Conservation (phyloP, 352 stramenopile genomes). For the Phytopythium mirpurense region DNA sequence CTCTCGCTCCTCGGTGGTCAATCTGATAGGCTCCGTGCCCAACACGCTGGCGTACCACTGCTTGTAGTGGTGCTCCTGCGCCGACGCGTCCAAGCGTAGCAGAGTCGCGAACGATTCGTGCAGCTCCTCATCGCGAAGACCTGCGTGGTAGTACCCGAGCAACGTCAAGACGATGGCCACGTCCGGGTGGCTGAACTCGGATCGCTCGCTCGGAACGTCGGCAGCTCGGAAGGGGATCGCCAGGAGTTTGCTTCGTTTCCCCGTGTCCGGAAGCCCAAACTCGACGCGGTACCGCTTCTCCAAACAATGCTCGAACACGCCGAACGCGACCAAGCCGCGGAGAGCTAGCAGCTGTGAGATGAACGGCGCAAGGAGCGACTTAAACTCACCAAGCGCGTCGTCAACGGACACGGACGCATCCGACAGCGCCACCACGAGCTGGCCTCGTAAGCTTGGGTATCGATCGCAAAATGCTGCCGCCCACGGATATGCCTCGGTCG, state of each 20-base stretch:
- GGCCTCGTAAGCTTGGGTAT: slow-evolving; percentile 1
- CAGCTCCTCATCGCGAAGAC: slow-evolving; percentile 49
- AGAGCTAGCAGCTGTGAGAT: slow-evolving; percentile 48
- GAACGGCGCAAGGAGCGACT: slow-evolving; percentile 18
- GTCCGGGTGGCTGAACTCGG: slow-evolving; percentile 89
- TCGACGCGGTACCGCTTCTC: slow-evolving; percentile 81
- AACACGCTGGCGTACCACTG: slow-evolving; percentile 55
- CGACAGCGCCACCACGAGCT: slow-evolving; percentile 29
- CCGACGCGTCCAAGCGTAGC: slow-evolving; percentile 53
- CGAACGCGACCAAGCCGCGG: slow-evolving; percentile 69
- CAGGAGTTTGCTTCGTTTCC: slow-evolving; percentile 52
- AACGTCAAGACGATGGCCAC: slow-evolving; percentile 77
- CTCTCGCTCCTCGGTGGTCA: slow-evolving; percentile 10
- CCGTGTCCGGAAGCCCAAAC: slow-evolving; percentile 53
- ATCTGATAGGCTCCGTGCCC: slow-evolving; percentile 3
- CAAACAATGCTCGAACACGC: slow-evolving; percentile 77
- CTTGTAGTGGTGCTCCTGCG: slow-evolving; percentile 58
- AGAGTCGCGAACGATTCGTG: slow-evolving; percentile 45
- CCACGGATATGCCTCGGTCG: slow-evolving; percentile 68
- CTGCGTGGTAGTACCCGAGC: slow-evolving; percentile 82
- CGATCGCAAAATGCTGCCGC: slow-evolving; percentile 22
- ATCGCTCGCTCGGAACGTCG: slow-evolving; percentile 73
- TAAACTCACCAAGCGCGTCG: slow-evolving; percentile 12
- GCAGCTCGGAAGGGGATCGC: slow-evolving; percentile 84
- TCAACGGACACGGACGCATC: slow-evolving; percentile 26